Percentiles rank a stretch among this genome's conserved stretches.
Evolutionary conservation across 2,329 filamentous ascomycete genomes (phyloP).

Genomic region (Bipolaris gigantea): DNA sequence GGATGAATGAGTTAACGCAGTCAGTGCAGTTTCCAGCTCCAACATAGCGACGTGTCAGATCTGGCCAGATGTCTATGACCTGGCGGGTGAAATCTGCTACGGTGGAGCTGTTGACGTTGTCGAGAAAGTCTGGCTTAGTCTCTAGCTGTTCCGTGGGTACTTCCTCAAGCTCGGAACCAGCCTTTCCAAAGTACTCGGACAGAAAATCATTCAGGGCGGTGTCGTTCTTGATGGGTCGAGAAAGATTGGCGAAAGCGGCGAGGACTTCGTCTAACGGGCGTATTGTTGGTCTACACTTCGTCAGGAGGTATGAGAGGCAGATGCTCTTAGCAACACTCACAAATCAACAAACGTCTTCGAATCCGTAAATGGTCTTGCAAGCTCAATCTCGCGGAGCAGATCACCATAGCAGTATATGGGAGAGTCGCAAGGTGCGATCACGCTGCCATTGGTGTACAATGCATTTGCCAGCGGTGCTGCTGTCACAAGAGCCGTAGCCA

Average conservation of each 20-base stretch:
- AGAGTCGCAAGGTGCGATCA: constrained; percentile 67
- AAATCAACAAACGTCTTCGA: constrained; percentile 71
- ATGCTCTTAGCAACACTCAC: constrained; percentile 22
- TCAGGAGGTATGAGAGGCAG: constrained; percentile 3
- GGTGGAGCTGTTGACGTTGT: constrained; percentile 58
- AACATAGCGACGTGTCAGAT: constrained; percentile 64
- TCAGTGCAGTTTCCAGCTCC: constrained; percentile 52
- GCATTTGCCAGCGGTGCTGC: constrained; percentile 41
- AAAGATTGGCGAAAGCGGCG: constrained; percentile 61
- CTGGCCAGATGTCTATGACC: constrained; percentile 71
- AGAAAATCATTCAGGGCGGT: constrained; percentile 64
- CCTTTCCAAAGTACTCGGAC: constrained; percentile 63
- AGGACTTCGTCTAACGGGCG: constrained; percentile 63
- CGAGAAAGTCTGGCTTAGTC: constrained; percentile 62
- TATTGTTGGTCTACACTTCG: constrained; percentile 58
- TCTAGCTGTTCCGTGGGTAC: constrained; percentile 56
- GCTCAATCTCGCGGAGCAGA: constrained; percentile 63
- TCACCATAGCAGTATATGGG: constrained; percentile 69
- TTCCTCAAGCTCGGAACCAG: constrained; percentile 63
- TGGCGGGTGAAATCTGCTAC: constrained; percentile 63
- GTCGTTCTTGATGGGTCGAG: constrained; percentile 65
- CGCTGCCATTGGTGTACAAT: constrained; percentile 62
- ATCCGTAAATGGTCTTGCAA: constrained; percentile 65
- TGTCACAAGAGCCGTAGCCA: constrained; percentile 16
- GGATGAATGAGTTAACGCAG: constrained; percentile 67